Percentiles rank a stretch among this genome's conserved stretches.
phyloP scores from a whole-genome alignment of 176 grass and related monocot genomes.

The Bonia amplexicaulis region DNA sequence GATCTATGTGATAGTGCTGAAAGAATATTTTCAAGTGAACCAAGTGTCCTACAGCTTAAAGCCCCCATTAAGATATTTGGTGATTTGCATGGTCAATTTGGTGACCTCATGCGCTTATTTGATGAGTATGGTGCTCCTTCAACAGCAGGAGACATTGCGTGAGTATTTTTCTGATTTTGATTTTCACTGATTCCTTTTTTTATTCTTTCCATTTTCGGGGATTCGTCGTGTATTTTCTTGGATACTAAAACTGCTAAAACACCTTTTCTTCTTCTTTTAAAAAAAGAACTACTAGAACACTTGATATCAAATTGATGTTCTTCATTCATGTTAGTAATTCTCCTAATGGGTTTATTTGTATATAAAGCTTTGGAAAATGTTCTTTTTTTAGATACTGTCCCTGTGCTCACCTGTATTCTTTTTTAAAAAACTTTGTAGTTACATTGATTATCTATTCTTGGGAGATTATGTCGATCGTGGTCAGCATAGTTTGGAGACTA shows the following conservation, averaged over 20 bases:
- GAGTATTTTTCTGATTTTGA: slow-evolving; percentile 40
- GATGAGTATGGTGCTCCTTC: slow-evolving; percentile 98
- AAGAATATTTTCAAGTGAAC: slow-evolving; percentile 92
- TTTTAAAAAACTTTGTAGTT: slow-evolving; percentile 42
- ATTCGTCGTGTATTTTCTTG: not conserved
- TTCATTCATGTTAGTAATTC: not conserved
- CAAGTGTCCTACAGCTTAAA: slow-evolving; percentile 89
- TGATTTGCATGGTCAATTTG: slow-evolving; percentile 98
- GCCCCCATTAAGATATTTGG: slow-evolving; percentile 99
- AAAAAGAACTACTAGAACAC: not conserved
- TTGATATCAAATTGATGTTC: not conserved
- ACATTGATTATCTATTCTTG: slow-evolving; percentile 99
- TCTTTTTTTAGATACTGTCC: not conserved
- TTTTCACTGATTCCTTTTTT: not conserved
- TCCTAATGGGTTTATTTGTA: not conserved
- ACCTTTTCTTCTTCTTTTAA: not conserved
- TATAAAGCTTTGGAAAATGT: not conserved
- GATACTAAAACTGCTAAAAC: not conserved
- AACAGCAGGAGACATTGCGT: slow-evolving; percentile 96
- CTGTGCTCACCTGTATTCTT: not conserved
- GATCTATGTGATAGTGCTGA: slow-evolving; percentile 90
- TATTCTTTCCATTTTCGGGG: not conserved
- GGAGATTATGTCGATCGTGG: slow-evolving; percentile 99
- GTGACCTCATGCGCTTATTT: slow-evolving; percentile 97
- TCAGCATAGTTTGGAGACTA: slow-evolving; percentile 98